Conservation (phyloP, 306 rosid species). For the Hippophae gyantsensis region DNA sequence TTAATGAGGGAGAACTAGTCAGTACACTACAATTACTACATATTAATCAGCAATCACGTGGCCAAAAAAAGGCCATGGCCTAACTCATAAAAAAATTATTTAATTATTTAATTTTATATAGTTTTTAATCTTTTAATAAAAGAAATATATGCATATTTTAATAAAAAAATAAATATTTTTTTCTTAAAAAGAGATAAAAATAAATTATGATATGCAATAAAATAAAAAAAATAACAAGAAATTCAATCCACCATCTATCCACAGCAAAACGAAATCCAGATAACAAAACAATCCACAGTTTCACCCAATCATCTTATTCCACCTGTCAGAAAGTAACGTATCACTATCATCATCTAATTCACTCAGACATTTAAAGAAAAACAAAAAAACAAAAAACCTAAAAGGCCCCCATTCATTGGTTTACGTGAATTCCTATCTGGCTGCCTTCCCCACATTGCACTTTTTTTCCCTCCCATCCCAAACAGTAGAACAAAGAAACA, state of each 20-base stretch:
- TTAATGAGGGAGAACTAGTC: too few species aligned
- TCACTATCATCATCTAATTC: slow-evolving; percentile 29
- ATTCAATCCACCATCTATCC: slow-evolving; percentile 6
- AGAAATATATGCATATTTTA: too few species aligned
- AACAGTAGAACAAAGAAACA: background rate
- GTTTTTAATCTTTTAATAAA: too few species aligned
- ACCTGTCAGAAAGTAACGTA: slow-evolving; percentile 27
- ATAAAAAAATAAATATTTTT: too few species aligned
- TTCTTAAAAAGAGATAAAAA: too few species aligned
- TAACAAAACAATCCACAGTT: slow-evolving; percentile 55
- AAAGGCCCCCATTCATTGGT: slow-evolving; percentile 1
- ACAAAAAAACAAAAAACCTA: background rate
- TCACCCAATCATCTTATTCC: slow-evolving; percentile 17
- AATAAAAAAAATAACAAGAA: too few species aligned
- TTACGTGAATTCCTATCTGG: slow-evolving; percentile 9
- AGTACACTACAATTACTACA: too few species aligned
- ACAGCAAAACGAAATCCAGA: slow-evolving; percentile 59
- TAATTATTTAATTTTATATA: too few species aligned
- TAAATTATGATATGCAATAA: too few species aligned
- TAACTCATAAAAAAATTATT: too few species aligned
- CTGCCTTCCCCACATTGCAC: background rate
- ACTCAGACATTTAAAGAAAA: background rate
- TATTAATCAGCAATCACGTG: too few species aligned
- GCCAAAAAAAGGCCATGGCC: too few species aligned
- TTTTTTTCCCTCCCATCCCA: background rate